Base-by-base conservation (phyloP, 2,329 filamentous ascomycete genomes). In the Botryotinia calthae region DNA sequence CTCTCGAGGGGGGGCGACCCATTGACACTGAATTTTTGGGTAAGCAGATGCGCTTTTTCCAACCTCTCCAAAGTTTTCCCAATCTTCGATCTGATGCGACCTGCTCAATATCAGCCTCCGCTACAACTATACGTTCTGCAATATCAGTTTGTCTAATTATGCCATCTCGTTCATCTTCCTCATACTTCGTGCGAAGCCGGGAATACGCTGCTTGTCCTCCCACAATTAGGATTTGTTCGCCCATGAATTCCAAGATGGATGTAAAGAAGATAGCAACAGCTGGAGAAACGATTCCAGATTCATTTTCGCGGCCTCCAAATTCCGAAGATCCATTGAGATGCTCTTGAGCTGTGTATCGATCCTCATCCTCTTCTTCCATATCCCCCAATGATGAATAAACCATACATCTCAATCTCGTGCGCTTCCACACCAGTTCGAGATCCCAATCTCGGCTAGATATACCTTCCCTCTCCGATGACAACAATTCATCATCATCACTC, bases 281-380 rank as follows among this genome's bases (percentile, higher is more conserved):
- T 44, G 96, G 95, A 0, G 94, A 97, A 31, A 98, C 92, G 65
- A 90, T 87, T 73, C 91, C 91, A 46, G 86, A 82, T 70, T 85
- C 83, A 74, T 83, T 82, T 34, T 72, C 70, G 22, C 70, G 44
- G 51, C 87, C 84, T 73, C 90, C 89, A 58, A 87, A 84, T 37
- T 83, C 84, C 70, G 86, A 85, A 65, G 86, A 84, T 54, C 89
- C 88, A 59, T 85, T 83, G 18, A 95, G 85, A 58, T 93, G 88
- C 73, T 96, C 94, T 78, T 94, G 90, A 76, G 94, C 90, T 80
- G 97, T 92, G 79, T 93, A 93, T 68, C 90, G 89, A 80, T 98
- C 95, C 82, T 98, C 96, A 76, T 99, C 96, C 77, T 98, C 95
- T 83, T 99, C 96, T 82, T 99, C 97, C 87, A 99, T 90, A 80